These are phyloP conservation scores for Phytophthora megakarya DNA, from an alignment of 352 stramenopile genomes.

Conservation along the genomic window DNA sequence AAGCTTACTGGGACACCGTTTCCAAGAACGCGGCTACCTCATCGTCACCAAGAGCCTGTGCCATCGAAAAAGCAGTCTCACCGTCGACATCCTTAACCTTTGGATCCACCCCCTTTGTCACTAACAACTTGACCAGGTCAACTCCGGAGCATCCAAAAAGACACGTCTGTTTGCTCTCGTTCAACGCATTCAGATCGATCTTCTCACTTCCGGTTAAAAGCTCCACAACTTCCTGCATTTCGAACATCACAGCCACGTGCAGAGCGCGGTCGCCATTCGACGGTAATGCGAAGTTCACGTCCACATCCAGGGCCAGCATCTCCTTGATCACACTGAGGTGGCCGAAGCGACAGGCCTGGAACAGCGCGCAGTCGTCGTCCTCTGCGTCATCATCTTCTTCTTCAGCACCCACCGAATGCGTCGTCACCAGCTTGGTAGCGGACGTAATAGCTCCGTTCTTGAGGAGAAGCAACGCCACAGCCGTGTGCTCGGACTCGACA, in stretches of 20 bases:
- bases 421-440: constrained; percentile 71
- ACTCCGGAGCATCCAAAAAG: constrained; percentile 82
- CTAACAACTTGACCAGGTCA: constrained; percentile 66
- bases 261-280: constrained; percentile 71
- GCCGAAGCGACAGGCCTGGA: constrained; percentile 76
- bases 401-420: constrained; percentile 36
- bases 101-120: constrained; percentile 69
- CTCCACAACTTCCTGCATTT: constrained; percentile 84
- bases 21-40: constrained; percentile 72
- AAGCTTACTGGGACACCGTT: constrained; percentile 37
- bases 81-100: constrained; percentile 63
- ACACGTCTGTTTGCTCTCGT: constrained; percentile 75
- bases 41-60: constrained; percentile 73
- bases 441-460: constrained; percentile 69
- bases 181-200: constrained; percentile 71
- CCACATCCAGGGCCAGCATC: constrained; percentile 70
- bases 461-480: constrained; percentile 69
- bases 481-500: constrained; percentile 75
- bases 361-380: constrained; percentile 76
- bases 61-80: constrained; percentile 77
- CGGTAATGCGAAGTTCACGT: constrained; percentile 74
- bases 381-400: constrained; percentile 44
- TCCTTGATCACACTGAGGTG: constrained; percentile 74
- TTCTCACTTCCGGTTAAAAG: constrained; percentile 54
- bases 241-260: constrained; percentile 84